Base-by-base conservation (phyloP, 768 basidiomycete species). In the Infundibulicybe gibba region DNA sequence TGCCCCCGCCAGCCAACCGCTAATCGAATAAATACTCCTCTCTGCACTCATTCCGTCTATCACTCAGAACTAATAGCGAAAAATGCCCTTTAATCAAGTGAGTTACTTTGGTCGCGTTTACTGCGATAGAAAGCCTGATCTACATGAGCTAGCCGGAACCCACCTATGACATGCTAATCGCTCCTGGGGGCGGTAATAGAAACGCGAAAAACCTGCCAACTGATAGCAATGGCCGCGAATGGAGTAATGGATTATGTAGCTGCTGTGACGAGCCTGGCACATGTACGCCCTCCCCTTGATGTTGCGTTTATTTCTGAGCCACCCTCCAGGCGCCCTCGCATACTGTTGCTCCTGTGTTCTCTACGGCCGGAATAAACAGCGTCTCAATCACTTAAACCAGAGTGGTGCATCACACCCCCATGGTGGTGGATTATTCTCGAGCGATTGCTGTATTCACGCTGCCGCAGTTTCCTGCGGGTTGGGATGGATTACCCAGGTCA, bases 311-410 rank as follows among this genome's bases (percentile, higher is more conserved):
- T 20, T 8, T 16, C 43, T 15, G 32, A 32, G 13, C 20, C 39
- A 13, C 12, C 20, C 20, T 48, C 17, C 50, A 68, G 66, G 53
- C 48, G 48, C 56, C 21, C 44, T 59, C 32, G 54, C 72, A 1
- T 65, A 58, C 42, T 71, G 55, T 52, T 68, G 58, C 50, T 70
- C 74, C 10, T 74, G 71, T 50, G 54, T 70, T 20, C 54, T 64
- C 8, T 69, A 71, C 44, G 65, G 61, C 14, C 53, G 66, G 50
- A 67, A 67, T 56, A 69, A 60, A 41, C 54, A 61, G 38, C 66
- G 71, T 15, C 38, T 63, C 17, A 52, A 59, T 5, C 61, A 71
- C 43, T 65, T 73, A 34, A 38, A 61, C 12, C 41, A 47, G 13
- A 48, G 59, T 3, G 66, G 64, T 10, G 45, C 52, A 2, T 62